Evolutionary conservation across 148 eudicot genomes (phyloP).

Genomic region (Camellia granthamiana): DNA sequence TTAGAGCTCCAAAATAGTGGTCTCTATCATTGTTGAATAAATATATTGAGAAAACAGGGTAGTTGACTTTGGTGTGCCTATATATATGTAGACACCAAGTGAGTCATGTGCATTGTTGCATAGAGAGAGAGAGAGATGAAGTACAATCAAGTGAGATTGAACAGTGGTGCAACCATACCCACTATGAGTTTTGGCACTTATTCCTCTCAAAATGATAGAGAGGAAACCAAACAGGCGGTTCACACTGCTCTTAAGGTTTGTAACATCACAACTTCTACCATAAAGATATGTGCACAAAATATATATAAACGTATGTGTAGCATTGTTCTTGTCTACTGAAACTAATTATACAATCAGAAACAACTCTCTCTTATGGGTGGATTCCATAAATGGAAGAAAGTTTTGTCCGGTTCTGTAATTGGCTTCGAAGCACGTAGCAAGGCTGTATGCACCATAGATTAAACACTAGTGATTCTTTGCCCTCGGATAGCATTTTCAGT

Average conservation of each 20-base stretch:
- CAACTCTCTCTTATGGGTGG: too few species aligned
- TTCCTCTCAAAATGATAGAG: constrained; percentile 35
- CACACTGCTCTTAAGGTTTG: constrained; percentile 46
- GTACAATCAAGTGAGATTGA: constrained; percentile 38
- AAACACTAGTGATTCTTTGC: too few species aligned
- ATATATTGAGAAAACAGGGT: background rate
- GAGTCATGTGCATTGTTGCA: background rate
- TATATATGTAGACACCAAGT: constrained; percentile 3
- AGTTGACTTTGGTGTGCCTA: constrained; percentile 27
- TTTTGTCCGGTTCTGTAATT: too few species aligned
- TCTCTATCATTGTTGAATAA: too few species aligned
- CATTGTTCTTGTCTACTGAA: too few species aligned
- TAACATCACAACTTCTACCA: background rate
- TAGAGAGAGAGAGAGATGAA: constrained; percentile 21
- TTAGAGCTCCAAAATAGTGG: too few species aligned
- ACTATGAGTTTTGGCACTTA: constrained; percentile 56
- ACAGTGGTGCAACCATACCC: constrained; percentile 46
- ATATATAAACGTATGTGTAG: too few species aligned
- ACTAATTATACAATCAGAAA: too few species aligned
- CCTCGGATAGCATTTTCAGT: background rate
- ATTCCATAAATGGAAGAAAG: too few species aligned
- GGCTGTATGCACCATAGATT: constrained; percentile 8
- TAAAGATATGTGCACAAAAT: too few species aligned
- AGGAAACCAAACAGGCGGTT: constrained; percentile 42
- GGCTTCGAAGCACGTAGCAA: too few species aligned